These are phyloP conservation scores for Beta macrorhiza DNA, from an alignment of 179 eudicot species.

Conservation along the genomic window DNA sequence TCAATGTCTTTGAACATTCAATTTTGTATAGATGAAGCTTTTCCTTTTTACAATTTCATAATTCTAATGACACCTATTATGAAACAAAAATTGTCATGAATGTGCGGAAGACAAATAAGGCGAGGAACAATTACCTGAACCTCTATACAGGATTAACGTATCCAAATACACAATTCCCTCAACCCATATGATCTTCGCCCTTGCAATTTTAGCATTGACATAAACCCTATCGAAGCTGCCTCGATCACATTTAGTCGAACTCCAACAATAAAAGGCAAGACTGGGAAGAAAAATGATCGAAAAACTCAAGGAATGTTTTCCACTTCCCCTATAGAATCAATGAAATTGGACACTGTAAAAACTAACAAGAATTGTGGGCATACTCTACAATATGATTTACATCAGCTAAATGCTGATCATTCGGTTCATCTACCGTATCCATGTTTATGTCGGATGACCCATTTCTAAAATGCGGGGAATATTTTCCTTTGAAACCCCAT, in stretches of 20 bases:
- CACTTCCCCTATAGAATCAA: slow-evolving; percentile 31
- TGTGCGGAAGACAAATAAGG: neutral
- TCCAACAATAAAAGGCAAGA: slow-evolving; percentile 13
- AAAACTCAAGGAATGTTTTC: slow-evolving; percentile 15
- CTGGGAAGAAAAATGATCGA: neutral
- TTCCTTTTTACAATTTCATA: slow-evolving; percentile 18
- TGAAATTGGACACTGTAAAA: slow-evolving; percentile 23
- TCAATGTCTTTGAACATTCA: neutral
- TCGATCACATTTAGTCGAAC: slow-evolving; percentile 8
- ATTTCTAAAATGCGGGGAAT: slow-evolving; percentile 30
- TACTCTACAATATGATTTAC: slow-evolving; percentile 39
- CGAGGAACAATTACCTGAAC: slow-evolving; percentile 11
- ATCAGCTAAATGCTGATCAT: slow-evolving; percentile 35
- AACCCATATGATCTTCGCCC: slow-evolving; percentile 13
- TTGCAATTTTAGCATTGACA: slow-evolving; percentile 12
- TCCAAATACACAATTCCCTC: slow-evolving; percentile 7
- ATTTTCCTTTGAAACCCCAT: slow-evolving; percentile 44
- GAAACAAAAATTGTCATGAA: slow-evolving; percentile 1
- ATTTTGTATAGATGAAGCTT: neutral
- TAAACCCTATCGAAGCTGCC: neutral
- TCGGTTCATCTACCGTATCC: slow-evolving; percentile 30
- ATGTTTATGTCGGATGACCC: slow-evolving; percentile 28
- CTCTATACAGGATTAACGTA: slow-evolving; percentile 26
- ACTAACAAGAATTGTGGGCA: slow-evolving; percentile 40
- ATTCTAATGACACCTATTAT: neutral